These are phyloP conservation scores for Solanum hybrid DNA, from an alignment of 305 asterid species.

Conservation along the genomic window DNA sequence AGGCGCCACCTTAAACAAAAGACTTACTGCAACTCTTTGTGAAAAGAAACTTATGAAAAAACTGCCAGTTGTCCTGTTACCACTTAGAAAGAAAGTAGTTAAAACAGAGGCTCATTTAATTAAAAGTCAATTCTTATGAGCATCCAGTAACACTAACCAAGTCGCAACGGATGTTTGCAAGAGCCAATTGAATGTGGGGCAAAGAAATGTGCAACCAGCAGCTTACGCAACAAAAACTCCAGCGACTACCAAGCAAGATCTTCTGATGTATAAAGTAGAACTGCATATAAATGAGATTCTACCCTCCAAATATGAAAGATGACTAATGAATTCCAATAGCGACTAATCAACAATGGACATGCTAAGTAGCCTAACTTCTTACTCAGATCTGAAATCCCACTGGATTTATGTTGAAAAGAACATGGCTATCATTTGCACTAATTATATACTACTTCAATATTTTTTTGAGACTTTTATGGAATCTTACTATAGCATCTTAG, in stretches of 20 bases:
- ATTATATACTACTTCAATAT: background rate
- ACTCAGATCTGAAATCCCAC: background rate
- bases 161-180: background rate
- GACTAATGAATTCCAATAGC: background rate
- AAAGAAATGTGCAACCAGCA: background rate
- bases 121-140: background rate
- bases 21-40: background rate
- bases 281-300: background rate
- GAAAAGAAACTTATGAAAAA: background rate
- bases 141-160: background rate
- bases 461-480: background rate
- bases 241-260: background rate
- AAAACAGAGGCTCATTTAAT: background rate
- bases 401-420: background rate
- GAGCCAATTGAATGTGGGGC: background rate
- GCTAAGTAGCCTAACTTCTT: background rate
- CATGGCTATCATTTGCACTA: background rate
- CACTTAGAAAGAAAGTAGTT: background rate
- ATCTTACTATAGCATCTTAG: background rate
- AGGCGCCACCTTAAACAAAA: background rate
- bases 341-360: background rate
- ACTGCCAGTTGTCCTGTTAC: background rate
- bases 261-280: background rate
- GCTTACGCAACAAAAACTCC: background rate
- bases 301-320: background rate